Evolutionary conservation across 176 grass and related monocot genomes (phyloP).

Genomic region (Panicum miliaceum): DNA sequence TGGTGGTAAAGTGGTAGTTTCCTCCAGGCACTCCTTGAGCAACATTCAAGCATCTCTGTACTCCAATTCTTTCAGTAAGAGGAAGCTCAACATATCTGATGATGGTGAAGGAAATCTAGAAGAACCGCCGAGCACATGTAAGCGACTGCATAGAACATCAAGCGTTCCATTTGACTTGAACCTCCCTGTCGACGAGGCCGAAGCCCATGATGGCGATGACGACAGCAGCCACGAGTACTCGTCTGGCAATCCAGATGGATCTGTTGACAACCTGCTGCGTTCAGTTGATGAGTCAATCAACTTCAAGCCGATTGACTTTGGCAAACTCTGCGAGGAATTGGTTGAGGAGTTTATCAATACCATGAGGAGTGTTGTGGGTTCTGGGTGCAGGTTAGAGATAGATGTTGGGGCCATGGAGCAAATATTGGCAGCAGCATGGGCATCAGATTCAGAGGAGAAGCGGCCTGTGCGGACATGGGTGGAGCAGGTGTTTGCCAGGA

Average conservation of each 20-base stretch:
- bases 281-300: constrained; percentile 53
- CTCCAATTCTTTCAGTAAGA: constrained; percentile 52
- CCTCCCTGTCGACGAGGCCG: constrained; percentile 60
- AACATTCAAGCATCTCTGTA: constrained; percentile 31
- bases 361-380: constrained; percentile 39
- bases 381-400: constrained; percentile 59
- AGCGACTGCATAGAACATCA: constrained; percentile 54
- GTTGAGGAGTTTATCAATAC: constrained; percentile 57
- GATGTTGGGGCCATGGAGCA: constrained; percentile 70
- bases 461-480: constrained; percentile 53
- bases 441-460: constrained; percentile 45
- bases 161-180: constrained; percentile 75
- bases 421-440: constrained; percentile 68
- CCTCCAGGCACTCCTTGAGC: constrained; percentile 21
- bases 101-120: constrained; percentile 33
- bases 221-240: constrained; percentile 42
- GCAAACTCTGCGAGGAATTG: constrained; percentile 58
- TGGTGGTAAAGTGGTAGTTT: constrained; percentile 37
- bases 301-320: constrained; percentile 67
- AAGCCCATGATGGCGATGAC: constrained; percentile 29
- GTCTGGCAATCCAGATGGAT: constrained; percentile 48
- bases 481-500: constrained; percentile 63
- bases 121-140: constrained; percentile 37
- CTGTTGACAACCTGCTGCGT: constrained; percentile 51
- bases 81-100: constrained; percentile 51